phyloP scores from a whole-genome alignment of 1,284 basidiomycete species.

The Irpex sp. region DNA sequence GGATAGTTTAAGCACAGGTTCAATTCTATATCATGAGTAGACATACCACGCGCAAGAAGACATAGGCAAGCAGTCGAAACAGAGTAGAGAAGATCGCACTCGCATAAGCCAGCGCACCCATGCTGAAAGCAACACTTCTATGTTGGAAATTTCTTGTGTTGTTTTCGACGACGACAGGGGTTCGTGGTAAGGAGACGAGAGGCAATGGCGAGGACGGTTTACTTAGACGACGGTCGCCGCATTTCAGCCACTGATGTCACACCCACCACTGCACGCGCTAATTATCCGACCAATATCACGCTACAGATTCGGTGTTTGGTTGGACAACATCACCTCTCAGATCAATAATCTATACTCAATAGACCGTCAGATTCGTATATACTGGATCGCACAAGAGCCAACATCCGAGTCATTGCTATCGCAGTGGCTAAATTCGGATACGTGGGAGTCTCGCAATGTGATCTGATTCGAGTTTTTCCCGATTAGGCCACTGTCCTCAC shows the following conservation, averaged over 20 bases:
- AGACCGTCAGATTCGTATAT: too few species aligned
- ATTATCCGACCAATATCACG: not conserved
- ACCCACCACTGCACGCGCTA: not conserved
- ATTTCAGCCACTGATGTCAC: slow-evolving; percentile 11
- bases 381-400: too few species aligned
- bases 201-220: not conserved
- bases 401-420: too few species aligned
- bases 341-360: too few species aligned
- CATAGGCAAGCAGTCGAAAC: slow-evolving; percentile 13
- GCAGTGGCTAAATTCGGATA: too few species aligned
- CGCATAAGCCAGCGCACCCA: slow-evolving; percentile 3
- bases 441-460: too few species aligned
- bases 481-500: too few species aligned
- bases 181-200: not conserved
- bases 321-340: too few species aligned
- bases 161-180: slow-evolving; percentile 1
- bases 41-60: slow-evolving; percentile 18
- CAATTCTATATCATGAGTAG: not conserved
- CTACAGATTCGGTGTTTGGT: too few species aligned
- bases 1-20: not conserved
- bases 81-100: slow-evolving; percentile 13
- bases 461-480: too few species aligned
- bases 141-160: not conserved
- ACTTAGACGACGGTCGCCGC: not conserved
- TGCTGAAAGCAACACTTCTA: not conserved